Evolutionary conservation across 306 rosid species (phyloP).

Genomic region (Acacia confusa): DNA sequence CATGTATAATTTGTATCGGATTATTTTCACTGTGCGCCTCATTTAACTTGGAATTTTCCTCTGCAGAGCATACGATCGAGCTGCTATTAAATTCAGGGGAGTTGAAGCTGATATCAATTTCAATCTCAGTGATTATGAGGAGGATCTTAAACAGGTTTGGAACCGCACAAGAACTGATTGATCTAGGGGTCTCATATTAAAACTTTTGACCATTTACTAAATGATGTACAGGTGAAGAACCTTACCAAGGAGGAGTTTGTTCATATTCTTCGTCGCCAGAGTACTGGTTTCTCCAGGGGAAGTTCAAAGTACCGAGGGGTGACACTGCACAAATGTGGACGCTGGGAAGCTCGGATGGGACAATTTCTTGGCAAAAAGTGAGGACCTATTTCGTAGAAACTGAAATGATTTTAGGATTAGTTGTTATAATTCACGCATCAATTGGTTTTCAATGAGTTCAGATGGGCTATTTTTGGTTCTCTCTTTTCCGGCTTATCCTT

Average conservation of each 20-base stretch:
- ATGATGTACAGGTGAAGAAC: conserved; percentile 64
- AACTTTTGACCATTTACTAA: conserved; percentile 12
- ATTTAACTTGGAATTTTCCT: conserved; percentile 27
- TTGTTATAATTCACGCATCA: conserved; percentile 24
- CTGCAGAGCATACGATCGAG: conserved; percentile 92
- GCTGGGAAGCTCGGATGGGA: conserved; percentile 99
- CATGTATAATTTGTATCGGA: conserved; percentile 1
- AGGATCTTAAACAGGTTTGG: conserved; percentile 85
- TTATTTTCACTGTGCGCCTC: not conserved
- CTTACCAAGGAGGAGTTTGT: conserved; percentile 87
- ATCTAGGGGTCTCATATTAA: not conserved
- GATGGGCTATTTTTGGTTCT: conserved; percentile 19
- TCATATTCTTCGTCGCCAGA: conserved; percentile 94
- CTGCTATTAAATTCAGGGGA: conserved; percentile 96
- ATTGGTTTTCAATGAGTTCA: conserved; percentile 42
- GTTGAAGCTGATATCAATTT: conserved; percentile 97
- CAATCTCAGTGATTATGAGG: conserved; percentile 81
- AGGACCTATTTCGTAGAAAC: conserved; percentile 48
- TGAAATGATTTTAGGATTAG: conserved; percentile 26
- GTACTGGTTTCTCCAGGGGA: conserved; percentile 96
- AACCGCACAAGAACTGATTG: conserved; percentile 7
- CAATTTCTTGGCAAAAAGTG: conserved; percentile 99
- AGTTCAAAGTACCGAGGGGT: conserved; percentile 94
- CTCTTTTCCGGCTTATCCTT: conserved; percentile 20
- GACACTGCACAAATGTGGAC: conserved; percentile 95